Conservation (phyloP, 305 asterid genomes). For the Fraxinus ornus region DNA sequence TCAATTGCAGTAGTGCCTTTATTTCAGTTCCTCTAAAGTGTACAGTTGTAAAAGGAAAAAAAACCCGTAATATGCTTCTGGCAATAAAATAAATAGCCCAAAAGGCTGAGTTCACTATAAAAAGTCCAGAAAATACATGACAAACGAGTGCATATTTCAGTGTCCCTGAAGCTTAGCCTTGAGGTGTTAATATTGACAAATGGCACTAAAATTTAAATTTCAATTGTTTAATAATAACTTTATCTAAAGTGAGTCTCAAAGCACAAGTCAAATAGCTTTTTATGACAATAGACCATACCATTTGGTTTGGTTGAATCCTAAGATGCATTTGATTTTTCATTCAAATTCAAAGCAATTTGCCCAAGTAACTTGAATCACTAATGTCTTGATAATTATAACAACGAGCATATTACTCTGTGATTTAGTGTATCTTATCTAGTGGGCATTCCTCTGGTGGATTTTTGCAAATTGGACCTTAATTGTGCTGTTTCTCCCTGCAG, state of each 20-base stretch:
- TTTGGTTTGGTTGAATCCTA: not conserved
- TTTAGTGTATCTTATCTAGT: not conserved
- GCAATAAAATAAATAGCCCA: not conserved
- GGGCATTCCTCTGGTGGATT: not conserved
- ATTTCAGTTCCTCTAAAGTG: not conserved
- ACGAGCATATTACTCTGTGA: not conserved
- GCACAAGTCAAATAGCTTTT: not conserved
- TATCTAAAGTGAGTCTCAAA: not conserved
- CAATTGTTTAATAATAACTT: not conserved
- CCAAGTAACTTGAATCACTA: not conserved
- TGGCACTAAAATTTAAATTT: not conserved
- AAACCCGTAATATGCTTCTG: not conserved
- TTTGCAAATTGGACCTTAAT: constrained; percentile 1
- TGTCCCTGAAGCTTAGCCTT: not conserved
- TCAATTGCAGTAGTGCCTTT: too few relatives aligned
- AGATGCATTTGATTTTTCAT: not conserved
- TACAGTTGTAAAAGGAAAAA: not conserved
- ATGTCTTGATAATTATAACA: not conserved
- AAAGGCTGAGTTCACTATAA: not conserved
- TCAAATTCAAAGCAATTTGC: not conserved
- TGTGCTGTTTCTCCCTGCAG: constrained; percentile 12
- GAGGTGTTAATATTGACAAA: not conserved
- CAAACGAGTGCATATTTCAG: not conserved
- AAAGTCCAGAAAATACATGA: not conserved
- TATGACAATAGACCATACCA: not conserved